Evolutionary conservation across 768 basidiomycete genomes (phyloP), one percentile per base, ranked within the genome.

Genomic region (Imleria badia): DNA sequence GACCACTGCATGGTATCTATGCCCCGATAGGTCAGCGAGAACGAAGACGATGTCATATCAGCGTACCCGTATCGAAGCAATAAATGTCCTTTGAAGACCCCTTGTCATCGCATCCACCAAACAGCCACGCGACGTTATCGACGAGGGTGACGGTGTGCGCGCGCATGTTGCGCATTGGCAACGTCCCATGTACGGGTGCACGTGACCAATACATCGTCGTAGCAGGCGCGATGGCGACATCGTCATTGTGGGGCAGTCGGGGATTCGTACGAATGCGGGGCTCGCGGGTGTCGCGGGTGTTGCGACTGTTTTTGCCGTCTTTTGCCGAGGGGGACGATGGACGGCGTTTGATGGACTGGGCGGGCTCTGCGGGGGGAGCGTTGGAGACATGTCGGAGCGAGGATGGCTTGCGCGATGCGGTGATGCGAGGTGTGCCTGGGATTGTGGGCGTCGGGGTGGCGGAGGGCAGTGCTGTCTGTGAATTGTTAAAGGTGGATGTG

Each of bases 1-100:
- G 84, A 81, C 94, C 94, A 96, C 67, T 89, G 85, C 82, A 95
- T 89, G 22, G 89, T 92, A 69, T 94, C 91, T 92, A 56, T 10
- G 3, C 39, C 48, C 34, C 38, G 13, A 42, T 39, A 45, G 23
- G 38, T 55, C 42, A 60, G 23, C 52, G 5, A 14, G 12, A 17
- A 34, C 2, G 59, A 48, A 3, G 1, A 22, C 14, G 11, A 17
- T 10, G 22, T 1, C 14, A 40, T 6, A 20, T 20, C 0, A 15
- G 62, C 73, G 40, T 43, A 89, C 91, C 92, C 1, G 82, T 89
- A 67, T 96, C 92, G 61, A 94, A 92, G 60, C 85, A 91, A 62
- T 87, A 91, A 3, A 94, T 78, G 51, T 94, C 90, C 60, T 78
- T 81, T 71, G 81, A 84, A 54, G 82, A 85, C 15, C 83, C 85